Conservation (phyloP, 2,329 filamentous ascomycete genomes). For the Xylaria sp. region DNA sequence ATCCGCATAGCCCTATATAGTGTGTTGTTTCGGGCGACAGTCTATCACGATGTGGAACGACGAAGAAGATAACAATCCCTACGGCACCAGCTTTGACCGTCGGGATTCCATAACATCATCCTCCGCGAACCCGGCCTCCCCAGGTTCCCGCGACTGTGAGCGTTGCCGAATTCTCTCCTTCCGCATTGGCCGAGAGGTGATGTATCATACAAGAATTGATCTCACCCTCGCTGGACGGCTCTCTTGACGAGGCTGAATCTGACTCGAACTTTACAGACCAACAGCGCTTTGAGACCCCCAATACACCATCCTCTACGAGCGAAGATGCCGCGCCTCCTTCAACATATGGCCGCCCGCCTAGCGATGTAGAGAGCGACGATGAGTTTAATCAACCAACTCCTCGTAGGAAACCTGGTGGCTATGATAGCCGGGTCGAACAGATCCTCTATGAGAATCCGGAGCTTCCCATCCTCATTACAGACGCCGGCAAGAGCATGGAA, state of each 20-base stretch:
- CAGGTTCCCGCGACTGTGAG: conserved; percentile 68
- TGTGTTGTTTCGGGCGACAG: conserved; percentile 27
- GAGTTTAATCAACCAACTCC: conserved; percentile 62
- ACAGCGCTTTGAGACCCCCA: conserved; percentile 71
- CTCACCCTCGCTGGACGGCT: conserved; percentile 52
- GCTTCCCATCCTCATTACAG: conserved; percentile 88
- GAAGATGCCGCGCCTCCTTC: conserved; percentile 66
- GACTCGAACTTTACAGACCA: conserved; percentile 60
- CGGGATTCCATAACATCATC: conserved; percentile 82
- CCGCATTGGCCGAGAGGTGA: conserved; percentile 24
- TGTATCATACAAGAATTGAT: conserved; percentile 52
- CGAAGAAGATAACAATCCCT: conserved; percentile 94
- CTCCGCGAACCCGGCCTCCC: conserved; percentile 72
- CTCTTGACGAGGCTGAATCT: conserved; percentile 55
- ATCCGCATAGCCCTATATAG: conserved; percentile 30
- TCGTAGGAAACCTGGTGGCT: conserved; percentile 83
- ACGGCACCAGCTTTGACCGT: conserved; percentile 89
- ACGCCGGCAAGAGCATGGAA: conserved; percentile 94
- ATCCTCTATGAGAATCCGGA: conserved; percentile 96
- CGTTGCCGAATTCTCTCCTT: conserved; percentile 41
- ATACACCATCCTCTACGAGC: conserved; percentile 77
- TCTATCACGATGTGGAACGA: conserved; percentile 89
- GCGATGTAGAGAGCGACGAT: conserved; percentile 61
- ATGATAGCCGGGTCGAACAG: conserved; percentile 96
- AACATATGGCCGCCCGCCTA: conserved; percentile 50